phyloP scores from a whole-genome alignment of 768 basidiomycete genomes.

The Rhodotorula graminis region DNA sequence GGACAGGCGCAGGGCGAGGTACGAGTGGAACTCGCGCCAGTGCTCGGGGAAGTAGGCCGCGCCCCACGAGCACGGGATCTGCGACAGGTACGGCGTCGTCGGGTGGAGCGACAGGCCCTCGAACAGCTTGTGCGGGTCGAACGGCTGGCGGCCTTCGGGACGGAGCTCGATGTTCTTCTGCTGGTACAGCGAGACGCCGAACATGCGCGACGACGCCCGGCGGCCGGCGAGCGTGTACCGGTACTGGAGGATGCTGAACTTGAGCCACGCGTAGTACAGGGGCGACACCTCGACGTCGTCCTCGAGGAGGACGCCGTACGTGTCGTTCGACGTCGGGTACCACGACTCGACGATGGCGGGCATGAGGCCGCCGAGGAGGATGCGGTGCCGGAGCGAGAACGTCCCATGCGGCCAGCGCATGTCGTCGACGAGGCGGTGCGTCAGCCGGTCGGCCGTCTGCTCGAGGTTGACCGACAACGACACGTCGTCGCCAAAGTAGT shows the following conservation, averaged over 20 bases:
- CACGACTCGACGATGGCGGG: constrained; percentile 82
- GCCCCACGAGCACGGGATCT: constrained; percentile 87
- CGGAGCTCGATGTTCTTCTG: constrained; percentile 74
- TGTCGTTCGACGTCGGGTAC: constrained; percentile 69
- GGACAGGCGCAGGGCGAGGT: constrained; percentile 67
- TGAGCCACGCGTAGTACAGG: constrained; percentile 77
- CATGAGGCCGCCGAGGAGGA: constrained; percentile 73
- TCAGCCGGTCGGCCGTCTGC: constrained; percentile 63
- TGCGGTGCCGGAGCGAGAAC: constrained; percentile 62
- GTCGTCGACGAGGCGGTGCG: constrained; percentile 54
- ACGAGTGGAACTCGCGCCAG: constrained; percentile 80
- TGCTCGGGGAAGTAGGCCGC: constrained; percentile 83
- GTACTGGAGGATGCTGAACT: constrained; percentile 72
- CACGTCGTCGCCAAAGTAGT: constrained; percentile 67
- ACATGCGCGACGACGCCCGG: constrained; percentile 55
- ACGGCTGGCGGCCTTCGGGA: constrained; percentile 61
- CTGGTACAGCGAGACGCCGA: constrained; percentile 80
- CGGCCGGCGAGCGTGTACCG: constrained; percentile 51
- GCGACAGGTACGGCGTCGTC: constrained; percentile 71
- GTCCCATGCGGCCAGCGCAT: constrained; percentile 62
- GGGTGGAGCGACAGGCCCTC: constrained; percentile 46
- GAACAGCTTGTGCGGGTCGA: constrained; percentile 64
- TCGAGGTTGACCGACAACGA: constrained; percentile 68
- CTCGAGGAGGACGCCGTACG: constrained; percentile 74
- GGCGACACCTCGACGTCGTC: constrained; percentile 83